These are phyloP conservation scores for Lachancea sp. DNA, from an alignment of 805 yeast genomes.

Conservation along the genomic window DNA sequence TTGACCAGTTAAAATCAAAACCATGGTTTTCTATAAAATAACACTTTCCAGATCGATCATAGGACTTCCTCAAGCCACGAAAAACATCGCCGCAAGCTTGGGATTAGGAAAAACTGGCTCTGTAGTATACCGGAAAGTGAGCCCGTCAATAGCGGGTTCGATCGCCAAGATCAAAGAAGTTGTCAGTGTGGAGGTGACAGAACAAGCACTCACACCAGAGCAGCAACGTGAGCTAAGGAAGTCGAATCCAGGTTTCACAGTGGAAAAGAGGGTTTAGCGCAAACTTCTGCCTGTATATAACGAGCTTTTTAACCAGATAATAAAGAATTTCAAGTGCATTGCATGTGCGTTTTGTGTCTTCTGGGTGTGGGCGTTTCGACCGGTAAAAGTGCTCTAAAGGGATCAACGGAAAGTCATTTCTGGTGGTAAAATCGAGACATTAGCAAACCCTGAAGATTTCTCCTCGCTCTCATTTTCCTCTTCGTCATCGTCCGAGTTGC, in stretches of 20 bases:
- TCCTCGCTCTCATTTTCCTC: constrained; percentile 1
- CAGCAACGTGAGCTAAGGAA: constrained; percentile 53
- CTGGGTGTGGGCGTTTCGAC: not conserved
- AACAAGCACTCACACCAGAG: constrained; percentile 41
- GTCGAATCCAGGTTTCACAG: constrained; percentile 57
- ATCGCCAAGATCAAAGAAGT: constrained; percentile 78
- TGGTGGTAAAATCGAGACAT: constrained; percentile 3
- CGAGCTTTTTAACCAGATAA: not conserved
- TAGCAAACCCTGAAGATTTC: not conserved
- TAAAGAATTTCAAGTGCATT: not conserved
- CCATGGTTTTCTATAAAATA: constrained; percentile 51
- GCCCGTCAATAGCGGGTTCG: constrained; percentile 80
- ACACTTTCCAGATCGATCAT: constrained; percentile 77
- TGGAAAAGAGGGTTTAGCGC: constrained; percentile 33
- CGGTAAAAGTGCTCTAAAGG: not conserved
- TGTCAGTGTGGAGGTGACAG: constrained; percentile 71
- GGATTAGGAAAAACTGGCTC: constrained; percentile 75
- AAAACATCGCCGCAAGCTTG: constrained; percentile 58
- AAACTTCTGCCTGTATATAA: constrained; percentile 5
- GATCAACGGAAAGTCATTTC: not conserved
- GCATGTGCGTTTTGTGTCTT: not conserved
- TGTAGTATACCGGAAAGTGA: constrained; percentile 62
- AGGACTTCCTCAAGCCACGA: constrained; percentile 67
- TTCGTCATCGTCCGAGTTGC: constrained; percentile 21
- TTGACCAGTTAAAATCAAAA: not conserved